Conservation (phyloP, 305 asterid species). For the Lippia alba region DNA sequence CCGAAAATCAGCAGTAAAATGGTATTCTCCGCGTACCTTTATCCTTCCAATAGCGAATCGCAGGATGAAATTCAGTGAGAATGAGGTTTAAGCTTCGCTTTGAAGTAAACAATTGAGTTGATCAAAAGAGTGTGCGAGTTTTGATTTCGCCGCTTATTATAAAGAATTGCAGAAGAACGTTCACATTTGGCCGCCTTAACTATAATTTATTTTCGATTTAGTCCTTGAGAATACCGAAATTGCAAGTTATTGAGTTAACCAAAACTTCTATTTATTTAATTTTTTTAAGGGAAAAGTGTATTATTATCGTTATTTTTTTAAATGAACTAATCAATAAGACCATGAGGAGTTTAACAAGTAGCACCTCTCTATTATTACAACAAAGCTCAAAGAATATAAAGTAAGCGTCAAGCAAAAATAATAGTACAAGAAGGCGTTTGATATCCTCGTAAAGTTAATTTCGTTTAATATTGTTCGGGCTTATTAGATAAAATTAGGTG, state of each 20-base stretch:
- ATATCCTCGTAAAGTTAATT: too few species aligned
- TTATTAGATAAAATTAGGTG: too few species aligned
- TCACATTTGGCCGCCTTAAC: slow-evolving; percentile 7
- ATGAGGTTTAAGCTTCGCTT: slow-evolving; percentile 19
- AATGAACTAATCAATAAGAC: too few species aligned
- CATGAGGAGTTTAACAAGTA: too few species aligned
- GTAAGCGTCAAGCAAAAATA: too few species aligned
- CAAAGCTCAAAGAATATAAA: too few species aligned
- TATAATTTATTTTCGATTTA: background rate
- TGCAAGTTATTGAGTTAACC: background rate
- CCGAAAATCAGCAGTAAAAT: background rate
- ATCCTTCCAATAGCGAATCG: slow-evolving; percentile 17
- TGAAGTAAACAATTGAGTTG: slow-evolving; percentile 22
- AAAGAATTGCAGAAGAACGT: background rate
- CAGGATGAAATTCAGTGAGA: background rate
- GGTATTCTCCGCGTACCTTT: background rate
- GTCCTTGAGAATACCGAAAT: background rate
- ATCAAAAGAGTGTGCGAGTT: background rate
- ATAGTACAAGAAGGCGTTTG: too few species aligned
- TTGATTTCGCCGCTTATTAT: slow-evolving; percentile 6
- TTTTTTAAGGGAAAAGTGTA: too few species aligned
- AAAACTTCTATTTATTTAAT: background rate
- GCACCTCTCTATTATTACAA: too few species aligned
- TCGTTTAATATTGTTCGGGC: too few species aligned
- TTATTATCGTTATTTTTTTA: too few species aligned